Percentiles rank a stretch among this genome's conserved stretches.
These are phyloP conservation scores for Cladorrhinum sp. DNA, from an alignment of 2,329 filamentous ascomycete species.

Conservation along the genomic window DNA sequence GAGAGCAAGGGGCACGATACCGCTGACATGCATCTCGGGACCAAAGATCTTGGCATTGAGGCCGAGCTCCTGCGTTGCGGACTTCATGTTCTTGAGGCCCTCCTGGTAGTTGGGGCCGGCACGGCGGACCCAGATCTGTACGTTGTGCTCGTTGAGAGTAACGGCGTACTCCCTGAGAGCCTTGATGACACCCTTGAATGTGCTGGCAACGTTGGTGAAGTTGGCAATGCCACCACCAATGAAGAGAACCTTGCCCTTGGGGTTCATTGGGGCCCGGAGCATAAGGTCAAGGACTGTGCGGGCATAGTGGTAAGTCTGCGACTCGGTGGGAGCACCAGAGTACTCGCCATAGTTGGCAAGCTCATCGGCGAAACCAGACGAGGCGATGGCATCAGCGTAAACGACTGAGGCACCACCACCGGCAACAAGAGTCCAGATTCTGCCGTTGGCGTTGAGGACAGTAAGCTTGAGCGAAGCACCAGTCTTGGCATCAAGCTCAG, in stretches of 20 bases:
- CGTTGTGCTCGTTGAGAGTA: slow-evolving; percentile 89
- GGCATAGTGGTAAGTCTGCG: slow-evolving; percentile 98
- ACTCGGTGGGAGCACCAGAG: slow-evolving; percentile 97
- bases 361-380: slow-evolving; percentile 89
- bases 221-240: slow-evolving; percentile 99
- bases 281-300: slow-evolving; percentile 95
- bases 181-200: slow-evolving; percentile 99
- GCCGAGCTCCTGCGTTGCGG: slow-evolving; percentile 87
- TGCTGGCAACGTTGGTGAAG: slow-evolving; percentile 99
- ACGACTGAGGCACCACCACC: slow-evolving; percentile 99
- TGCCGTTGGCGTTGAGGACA: slow-evolving; percentile 84
- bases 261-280: slow-evolving; percentile 80
- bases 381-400: slow-evolving; percentile 97
- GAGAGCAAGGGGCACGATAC: slow-evolving; percentile 92
- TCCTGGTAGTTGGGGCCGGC: slow-evolving; percentile 99
- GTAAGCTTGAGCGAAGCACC: slow-evolving; percentile 98
- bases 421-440: slow-evolving; percentile 97
- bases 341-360: slow-evolving; percentile 99
- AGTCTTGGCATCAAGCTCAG: slow-evolving; percentile 98
- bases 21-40: slow-evolving; percentile 91
- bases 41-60: slow-evolving; percentile 66
- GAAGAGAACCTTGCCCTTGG: slow-evolving; percentile 97
- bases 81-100: slow-evolving; percentile 99
- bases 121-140: slow-evolving; percentile 91
- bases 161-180: slow-evolving; percentile 87